Evolutionary conservation across 164 flowering plant species (phyloP).

Genomic region (Dillenia turbinata): DNA sequence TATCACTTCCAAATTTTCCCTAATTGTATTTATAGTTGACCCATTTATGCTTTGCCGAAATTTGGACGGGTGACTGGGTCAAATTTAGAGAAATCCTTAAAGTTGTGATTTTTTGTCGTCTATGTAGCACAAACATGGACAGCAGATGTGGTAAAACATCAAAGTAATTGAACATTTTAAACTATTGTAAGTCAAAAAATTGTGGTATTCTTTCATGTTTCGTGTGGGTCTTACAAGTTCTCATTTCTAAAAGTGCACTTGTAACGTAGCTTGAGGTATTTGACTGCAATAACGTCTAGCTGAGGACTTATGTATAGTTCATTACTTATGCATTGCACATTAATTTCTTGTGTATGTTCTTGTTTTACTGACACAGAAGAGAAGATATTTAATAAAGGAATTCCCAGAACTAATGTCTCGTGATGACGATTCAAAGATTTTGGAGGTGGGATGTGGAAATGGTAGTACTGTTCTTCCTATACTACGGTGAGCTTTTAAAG

Average conservation of each 20-base stretch:
- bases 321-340: neutral
- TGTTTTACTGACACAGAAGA: constrained; percentile 43
- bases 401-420: constrained; percentile 68
- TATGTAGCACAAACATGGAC: no score
- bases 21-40: no score
- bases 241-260: neutral
- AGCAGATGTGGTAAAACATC: no score
- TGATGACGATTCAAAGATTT: constrained; percentile 41
- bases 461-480: constrained; percentile 90
- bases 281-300: no score
- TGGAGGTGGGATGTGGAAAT: constrained; percentile 98
- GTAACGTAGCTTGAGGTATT: no score
- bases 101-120: no score
- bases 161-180: no score
- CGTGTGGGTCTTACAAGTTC: neutral
- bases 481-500: constrained; percentile 40
- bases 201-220: neutral
- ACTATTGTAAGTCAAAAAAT: no score
- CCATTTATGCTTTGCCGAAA: no score
- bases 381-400: constrained; percentile 85
- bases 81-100: no score
- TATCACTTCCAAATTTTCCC: no score
- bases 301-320: neutral
- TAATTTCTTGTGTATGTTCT: neutral
- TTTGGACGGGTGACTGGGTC: no score